Percentiles rank a stretch among this genome's conserved stretches.
phyloP scores from a whole-genome alignment of 805 yeast genomes.

The Saccharomyces eubayanus region DNA sequence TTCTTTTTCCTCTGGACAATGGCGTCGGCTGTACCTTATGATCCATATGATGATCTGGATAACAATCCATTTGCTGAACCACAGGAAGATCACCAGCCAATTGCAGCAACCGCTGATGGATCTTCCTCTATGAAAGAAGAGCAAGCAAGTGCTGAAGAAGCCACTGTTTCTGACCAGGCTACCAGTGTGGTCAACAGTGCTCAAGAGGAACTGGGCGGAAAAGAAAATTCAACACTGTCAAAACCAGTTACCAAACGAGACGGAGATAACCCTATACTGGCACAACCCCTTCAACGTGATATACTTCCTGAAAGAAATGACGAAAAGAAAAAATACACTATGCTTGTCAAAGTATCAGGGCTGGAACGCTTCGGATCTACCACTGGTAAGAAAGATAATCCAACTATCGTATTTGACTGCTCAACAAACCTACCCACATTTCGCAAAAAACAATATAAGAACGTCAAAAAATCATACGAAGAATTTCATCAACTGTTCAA shows the following conservation, averaged over 20 bases:
- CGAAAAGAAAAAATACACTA: conserved; percentile 25
- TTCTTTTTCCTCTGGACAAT: conserved; percentile 11
- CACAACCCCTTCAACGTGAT: conserved; percentile 1
- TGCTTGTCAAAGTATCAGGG: conserved; percentile 52
- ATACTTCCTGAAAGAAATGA: conserved; percentile 1
- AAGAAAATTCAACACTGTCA: conserved; percentile 6
- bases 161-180: conserved; percentile 1
- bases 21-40: conserved; percentile 13
- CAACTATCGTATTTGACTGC: conserved; percentile 67
- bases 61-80: conserved; percentile 56
- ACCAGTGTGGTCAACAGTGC: neutral
- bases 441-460: conserved; percentile 61
- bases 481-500: conserved; percentile 72
- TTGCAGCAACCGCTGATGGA: conserved; percentile 7
- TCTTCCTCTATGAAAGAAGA: neutral
- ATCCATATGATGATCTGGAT: conserved; percentile 42
- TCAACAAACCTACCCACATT: conserved; percentile 65
- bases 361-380: conserved; percentile 56
- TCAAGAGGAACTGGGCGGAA: neutral
- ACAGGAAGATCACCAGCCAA: conserved; percentile 13
- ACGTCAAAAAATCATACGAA: conserved; percentile 68
- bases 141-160: neutral
- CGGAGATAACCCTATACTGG: neutral
- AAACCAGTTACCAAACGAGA: conserved; percentile 2
- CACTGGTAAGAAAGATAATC: conserved; percentile 59